Conservation (phyloP, 441 rosid species). For the Isatis lusitanica region DNA sequence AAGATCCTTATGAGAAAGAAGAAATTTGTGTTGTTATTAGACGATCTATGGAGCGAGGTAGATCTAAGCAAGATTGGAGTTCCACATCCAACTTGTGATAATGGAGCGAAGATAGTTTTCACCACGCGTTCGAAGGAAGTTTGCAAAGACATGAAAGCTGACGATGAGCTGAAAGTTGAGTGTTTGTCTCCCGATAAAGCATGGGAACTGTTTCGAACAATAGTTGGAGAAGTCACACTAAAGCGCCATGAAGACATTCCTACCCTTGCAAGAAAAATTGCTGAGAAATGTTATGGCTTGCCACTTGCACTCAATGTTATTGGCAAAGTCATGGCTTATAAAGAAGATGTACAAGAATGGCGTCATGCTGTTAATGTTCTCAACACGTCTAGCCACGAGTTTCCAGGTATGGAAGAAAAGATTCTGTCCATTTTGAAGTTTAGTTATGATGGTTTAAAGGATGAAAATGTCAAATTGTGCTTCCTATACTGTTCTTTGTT, state of each 20-base stretch:
- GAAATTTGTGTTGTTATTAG: background rate
- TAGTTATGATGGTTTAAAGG: conserved; percentile 32
- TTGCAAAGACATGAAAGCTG: too few species aligned
- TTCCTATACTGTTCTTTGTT: conserved; percentile 36
- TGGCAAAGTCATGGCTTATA: background rate
- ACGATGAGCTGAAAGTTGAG: too few species aligned
- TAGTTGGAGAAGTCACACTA: background rate
- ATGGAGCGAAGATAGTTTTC: too few species aligned
- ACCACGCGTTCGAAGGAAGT: too few species aligned
- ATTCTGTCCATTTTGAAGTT: conserved; percentile 26
- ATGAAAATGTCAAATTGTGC: conserved; percentile 9
- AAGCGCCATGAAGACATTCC: background rate
- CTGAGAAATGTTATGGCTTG: background rate
- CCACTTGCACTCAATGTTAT: background rate
- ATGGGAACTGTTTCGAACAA: background rate
- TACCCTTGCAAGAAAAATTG: background rate
- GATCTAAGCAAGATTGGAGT: too few species aligned
- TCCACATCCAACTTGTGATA: too few species aligned
- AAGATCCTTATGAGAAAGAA: background rate
- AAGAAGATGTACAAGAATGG: background rate
- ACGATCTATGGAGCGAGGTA: background rate
- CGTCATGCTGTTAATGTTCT: background rate
- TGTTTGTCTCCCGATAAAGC: background rate
- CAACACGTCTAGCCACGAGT: too few species aligned
- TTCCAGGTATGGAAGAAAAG: background rate